Percentiles rank a stretch among this genome's conserved stretches.
Evolutionary conservation across 2,329 filamentous ascomycete species (phyloP).

Genomic region (Ophiostoma montium): DNA sequence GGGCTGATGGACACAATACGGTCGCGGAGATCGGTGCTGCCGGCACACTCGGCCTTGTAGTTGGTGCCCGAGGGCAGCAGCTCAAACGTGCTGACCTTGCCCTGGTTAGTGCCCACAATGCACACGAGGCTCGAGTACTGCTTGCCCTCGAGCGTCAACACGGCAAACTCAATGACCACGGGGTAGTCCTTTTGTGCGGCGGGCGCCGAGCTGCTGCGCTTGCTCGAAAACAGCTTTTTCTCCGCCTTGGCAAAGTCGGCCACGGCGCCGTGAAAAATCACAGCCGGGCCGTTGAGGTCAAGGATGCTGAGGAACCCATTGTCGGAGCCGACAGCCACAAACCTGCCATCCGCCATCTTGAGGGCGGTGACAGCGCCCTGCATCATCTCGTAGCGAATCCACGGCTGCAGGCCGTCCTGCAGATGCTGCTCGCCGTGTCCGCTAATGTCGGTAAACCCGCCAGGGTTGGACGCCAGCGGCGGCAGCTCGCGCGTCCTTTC

Average conservation of each 20-base stretch:
- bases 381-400: constrained; percentile 68
- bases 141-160: constrained; percentile 87
- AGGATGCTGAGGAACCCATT: constrained; percentile 68
- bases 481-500: constrained; percentile 33
- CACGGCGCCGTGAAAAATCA: constrained; percentile 65
- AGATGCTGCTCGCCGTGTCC: constrained; percentile 56
- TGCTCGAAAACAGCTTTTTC: constrained; percentile 56
- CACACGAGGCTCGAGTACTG: constrained; percentile 88
- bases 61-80: constrained; percentile 61
- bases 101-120: constrained; percentile 77
- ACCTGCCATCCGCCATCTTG: constrained; percentile 83
- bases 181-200: constrained; percentile 49
- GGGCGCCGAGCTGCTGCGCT: constrained; percentile 23
- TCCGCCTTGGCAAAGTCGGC: constrained; percentile 63
- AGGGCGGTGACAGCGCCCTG: constrained; percentile 68
- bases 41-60: constrained; percentile 61
- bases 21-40: constrained; percentile 52
- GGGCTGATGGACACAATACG: constrained; percentile 63
- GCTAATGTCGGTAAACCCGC: constrained; percentile 60
- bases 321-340: constrained; percentile 77
- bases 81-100: constrained; percentile 81
- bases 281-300: constrained; percentile 71
- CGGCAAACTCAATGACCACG: constrained; percentile 75
- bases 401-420: constrained; percentile 55
- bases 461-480: constrained; percentile 41